Base-by-base conservation (phyloP, 345 rosid species). In the Hibiscus syriacus region DNA sequence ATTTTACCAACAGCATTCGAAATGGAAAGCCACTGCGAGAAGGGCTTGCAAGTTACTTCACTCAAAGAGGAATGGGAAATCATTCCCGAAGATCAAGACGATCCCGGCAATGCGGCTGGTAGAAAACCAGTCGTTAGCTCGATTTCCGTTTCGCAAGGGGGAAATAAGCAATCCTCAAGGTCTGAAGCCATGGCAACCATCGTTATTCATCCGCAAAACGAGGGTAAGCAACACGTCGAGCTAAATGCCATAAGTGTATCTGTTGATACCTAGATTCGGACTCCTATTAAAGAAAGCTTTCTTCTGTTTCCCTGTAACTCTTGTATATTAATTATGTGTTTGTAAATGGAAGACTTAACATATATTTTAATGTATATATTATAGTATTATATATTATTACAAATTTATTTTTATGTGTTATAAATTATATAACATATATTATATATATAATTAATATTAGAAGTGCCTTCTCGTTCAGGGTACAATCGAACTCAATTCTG, bases 41-140 rank as follows among this genome's bases (percentile, higher is more conserved):
- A 86, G 26, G 91, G 92, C 55, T 16, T 90, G n/a, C 79, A 85
- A 70, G 84, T 90, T 65, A 85, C 90, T 43, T 79, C 97, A 1
- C 85, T 89, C 65, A 90, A 86, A 74, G 98, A 93, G 81, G 89
- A 88, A 16, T 93, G 98, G 98, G 98, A 93, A 64, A 82, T 93
- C 58, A 46, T 82, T 55, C 66, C 98, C 3, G 72, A 73, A 3
- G 84, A 81, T 2, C 66, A 76, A 67, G 76, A 61, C 2, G 64
- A 77, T 3, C 23, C 16, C 5, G 72, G 73, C 9, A 69, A 71
- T 27, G 64, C 58, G 2, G 53, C 26, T 8, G 53, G 27, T 6
- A 22, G 77, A 70, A 77, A 72, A 74, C 86, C 73, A 19, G 32
- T 63, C 0, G 74, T 82, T 32, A 86, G 87, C 80, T 82, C 90